phyloP scores from a whole-genome alignment of 116 monocot genomes.

The Dioscorea cayenensis region DNA sequence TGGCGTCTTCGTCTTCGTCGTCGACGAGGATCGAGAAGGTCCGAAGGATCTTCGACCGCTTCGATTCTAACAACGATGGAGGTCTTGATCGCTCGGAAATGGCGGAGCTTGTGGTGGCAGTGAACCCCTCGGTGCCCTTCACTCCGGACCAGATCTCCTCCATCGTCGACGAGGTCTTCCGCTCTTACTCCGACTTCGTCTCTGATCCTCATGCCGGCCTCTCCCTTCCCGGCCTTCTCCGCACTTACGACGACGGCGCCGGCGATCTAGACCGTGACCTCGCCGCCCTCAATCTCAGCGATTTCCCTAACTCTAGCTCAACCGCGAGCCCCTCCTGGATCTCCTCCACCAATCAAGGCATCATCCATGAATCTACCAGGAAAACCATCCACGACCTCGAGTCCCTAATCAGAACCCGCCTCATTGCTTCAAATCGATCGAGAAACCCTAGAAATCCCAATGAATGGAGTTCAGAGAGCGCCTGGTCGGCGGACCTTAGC shows the following conservation, averaged over 20 bases:
- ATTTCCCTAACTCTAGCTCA: not conserved
- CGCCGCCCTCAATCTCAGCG: conserved; percentile 13
- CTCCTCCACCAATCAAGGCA: conserved; percentile 10
- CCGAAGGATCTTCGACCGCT: conserved; percentile 25
- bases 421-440: not conserved
- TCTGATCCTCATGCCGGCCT: conserved; percentile 6
- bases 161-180: conserved; percentile 25
- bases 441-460: not conserved
- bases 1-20: not conserved
- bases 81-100: conserved; percentile 28
- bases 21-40: not conserved
- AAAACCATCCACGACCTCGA: conserved; percentile 12
- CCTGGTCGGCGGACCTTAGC: conserved; percentile 12
- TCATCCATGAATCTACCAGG: conserved; percentile 9
- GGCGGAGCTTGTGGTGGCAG: conserved; percentile 19
- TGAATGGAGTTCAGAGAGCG: conserved; percentile 12
- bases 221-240: conserved; percentile 23
- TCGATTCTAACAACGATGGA: conserved; percentile 32
- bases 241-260: conserved; percentile 27
- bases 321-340: not conserved
- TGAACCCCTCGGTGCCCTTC: conserved; percentile 19
- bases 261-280: conserved; percentile 27
- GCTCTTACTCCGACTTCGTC: conserved; percentile 23
- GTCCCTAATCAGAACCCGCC: conserved; percentile 3
- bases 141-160: conserved; percentile 20